Evolutionary conservation across 2,329 filamentous ascomycete genomes (phyloP).

Genomic region (Metarhizium album): DNA sequence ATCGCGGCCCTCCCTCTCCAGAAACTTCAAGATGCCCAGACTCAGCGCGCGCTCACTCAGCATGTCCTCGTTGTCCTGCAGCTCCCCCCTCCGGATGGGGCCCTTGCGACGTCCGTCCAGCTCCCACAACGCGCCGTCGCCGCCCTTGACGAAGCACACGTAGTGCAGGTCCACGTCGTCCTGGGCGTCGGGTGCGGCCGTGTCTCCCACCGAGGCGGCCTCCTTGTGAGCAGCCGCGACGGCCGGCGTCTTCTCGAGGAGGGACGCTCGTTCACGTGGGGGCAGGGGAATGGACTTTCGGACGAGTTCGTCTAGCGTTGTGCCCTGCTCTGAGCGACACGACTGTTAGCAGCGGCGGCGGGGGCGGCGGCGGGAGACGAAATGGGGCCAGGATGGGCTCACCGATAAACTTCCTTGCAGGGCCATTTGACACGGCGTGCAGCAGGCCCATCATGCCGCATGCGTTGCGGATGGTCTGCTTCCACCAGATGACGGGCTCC

Average conservation of each 20-base stretch:
- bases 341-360: slow-evolving; percentile 3
- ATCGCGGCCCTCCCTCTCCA: slow-evolving; percentile 44
- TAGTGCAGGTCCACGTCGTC: slow-evolving; percentile 89
- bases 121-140: slow-evolving; percentile 53
- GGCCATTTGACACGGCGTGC: slow-evolving; percentile 72
- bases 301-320: slow-evolving; percentile 55
- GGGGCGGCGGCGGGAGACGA: no score
- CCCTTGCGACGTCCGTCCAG: slow-evolving; percentile 49
- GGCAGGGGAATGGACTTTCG: slow-evolving; percentile 57
- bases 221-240: slow-evolving; percentile 70
- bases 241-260: slow-evolving; percentile 66
- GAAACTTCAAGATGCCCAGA: slow-evolving; percentile 50
- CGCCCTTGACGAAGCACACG: slow-evolving; percentile 79
- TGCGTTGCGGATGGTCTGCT: slow-evolving; percentile 87
- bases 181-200: slow-evolving; percentile 63
- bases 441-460: slow-evolving; percentile 85
- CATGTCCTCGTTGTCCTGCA: slow-evolving; percentile 56
- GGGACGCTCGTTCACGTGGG: slow-evolving; percentile 53
- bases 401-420: slow-evolving; percentile 52
- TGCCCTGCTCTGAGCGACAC: slow-evolving; percentile 29
- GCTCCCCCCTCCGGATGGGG: slow-evolving; percentile 41
- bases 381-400: slow-evolving; percentile 6
- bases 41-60: slow-evolving; percentile 65
- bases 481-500: slow-evolving; percentile 87
- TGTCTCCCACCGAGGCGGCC: slow-evolving; percentile 70